Percentiles rank a stretch among this genome's conserved stretches.
These are phyloP conservation scores for Closterium sp. DNA, from an alignment of 139 green algal species.

Conservation along the genomic window DNA sequence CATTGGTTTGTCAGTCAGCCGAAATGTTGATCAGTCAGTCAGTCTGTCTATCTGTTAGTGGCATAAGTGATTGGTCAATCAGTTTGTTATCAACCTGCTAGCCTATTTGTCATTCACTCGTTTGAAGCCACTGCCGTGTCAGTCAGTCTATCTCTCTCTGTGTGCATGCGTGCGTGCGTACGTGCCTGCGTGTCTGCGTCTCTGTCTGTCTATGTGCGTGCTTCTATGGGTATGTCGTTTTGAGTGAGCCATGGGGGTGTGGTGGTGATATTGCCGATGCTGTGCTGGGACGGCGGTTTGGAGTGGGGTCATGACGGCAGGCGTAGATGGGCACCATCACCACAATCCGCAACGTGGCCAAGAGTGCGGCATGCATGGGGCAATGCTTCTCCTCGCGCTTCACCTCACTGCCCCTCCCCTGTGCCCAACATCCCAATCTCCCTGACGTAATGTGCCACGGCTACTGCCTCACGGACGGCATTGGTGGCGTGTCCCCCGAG, in stretches of 20 bases:
- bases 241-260: background rate
- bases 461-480: conserved; percentile 60
- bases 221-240: background rate
- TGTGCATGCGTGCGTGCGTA: too few species aligned
- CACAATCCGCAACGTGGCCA: conserved; percentile 30
- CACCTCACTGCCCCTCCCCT: background rate
- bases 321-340: conserved; percentile 15
- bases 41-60: background rate
- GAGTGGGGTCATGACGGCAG: background rate
- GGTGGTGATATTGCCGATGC: background rate
- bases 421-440: background rate
- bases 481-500: conserved; percentile 51
- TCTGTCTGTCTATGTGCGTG: background rate
- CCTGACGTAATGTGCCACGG: conserved; percentile 48
- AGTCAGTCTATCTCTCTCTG: too few species aligned
- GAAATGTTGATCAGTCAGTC: too few species aligned
- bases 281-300: background rate
- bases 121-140: background rate
- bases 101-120: background rate
- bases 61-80: too few species aligned
- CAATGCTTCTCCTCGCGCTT: conserved; percentile 59
- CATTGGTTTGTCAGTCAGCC: too few species aligned
- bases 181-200: too few species aligned
- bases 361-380: conserved; percentile 57
- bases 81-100: too few species aligned